phyloP scores from a whole-genome alignment of 352 stramenopile species.

The Pythium insidiosum region DNA sequence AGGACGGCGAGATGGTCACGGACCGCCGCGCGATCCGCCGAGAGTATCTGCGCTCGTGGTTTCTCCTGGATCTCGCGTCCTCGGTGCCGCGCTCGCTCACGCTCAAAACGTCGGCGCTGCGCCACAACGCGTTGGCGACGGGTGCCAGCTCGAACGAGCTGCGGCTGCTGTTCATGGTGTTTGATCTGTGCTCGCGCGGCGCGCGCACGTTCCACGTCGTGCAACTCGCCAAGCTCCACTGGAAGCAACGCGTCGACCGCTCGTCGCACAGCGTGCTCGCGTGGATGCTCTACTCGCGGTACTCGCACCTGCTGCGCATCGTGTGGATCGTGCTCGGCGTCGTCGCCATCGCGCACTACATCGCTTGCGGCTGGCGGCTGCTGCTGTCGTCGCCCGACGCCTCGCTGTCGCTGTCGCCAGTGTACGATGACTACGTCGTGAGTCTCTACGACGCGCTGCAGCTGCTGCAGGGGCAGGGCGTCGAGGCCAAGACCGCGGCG shows the following conservation, averaged over 20 bases:
- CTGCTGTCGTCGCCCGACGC: conserved; percentile 1
- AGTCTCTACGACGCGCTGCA: conserved; percentile 41
- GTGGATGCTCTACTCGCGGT: conserved; percentile 41
- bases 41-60: conserved; percentile 21
- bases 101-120: not conserved
- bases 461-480: conserved; percentile 45
- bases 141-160: too few species aligned
- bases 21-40: conserved; percentile 23
- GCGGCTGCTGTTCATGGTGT: conserved; percentile 16
- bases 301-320: conserved; percentile 32
- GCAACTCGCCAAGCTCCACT: too few species aligned
- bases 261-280: conserved; percentile 23
- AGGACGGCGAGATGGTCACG: conserved; percentile 19
- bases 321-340: conserved; percentile 26
- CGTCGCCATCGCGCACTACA: conserved; percentile 37
- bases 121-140: too few species aligned
- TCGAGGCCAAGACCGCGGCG: conserved; percentile 12
- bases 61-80: conserved; percentile 6
- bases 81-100: conserved; percentile 5
- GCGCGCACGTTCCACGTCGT: conserved; percentile 25
- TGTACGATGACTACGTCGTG: conserved; percentile 16
- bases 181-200: conserved; percentile 15
- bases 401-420: too few species aligned
- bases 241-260: too few species aligned
- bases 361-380: conserved; percentile 33